Evolutionary conservation across 768 basidiomycete species (phyloP).

Genomic region (Exsudoporus frostii): DNA sequence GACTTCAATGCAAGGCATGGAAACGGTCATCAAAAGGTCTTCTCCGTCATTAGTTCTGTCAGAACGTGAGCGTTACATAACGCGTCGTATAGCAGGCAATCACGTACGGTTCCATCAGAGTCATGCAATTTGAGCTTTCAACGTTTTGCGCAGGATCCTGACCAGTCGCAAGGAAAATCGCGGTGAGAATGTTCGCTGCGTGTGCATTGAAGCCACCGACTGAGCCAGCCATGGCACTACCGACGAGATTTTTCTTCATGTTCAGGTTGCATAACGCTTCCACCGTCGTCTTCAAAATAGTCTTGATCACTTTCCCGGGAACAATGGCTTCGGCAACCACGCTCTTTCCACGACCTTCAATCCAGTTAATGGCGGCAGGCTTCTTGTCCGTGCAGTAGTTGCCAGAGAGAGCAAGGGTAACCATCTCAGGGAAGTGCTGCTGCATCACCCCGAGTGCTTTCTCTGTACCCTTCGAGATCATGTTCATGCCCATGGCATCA

Average conservation of each 20-base stretch:
- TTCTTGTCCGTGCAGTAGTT: conserved; percentile 99
- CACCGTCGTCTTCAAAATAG: conserved; percentile 94
- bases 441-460: conserved; percentile 82
- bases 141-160: conserved; percentile 99
- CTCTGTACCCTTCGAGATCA: conserved; percentile 99
- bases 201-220: conserved; percentile 99
- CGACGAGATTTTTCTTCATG: conserved; percentile 94
- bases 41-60: conserved; percentile 79
- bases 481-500: conserved; percentile 99
- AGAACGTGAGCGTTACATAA: conserved; percentile 5
- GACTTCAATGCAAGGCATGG: conserved; percentile 99
- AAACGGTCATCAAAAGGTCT: conserved; percentile 88
- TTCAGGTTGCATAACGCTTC: conserved; percentile 87
- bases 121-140: conserved; percentile 98
- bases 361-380: conserved; percentile 99
- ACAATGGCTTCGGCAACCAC: conserved; percentile 95
- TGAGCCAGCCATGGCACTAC: conserved; percentile 97
- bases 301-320: conserved; percentile 83
- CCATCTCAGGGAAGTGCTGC: conserved; percentile 85
- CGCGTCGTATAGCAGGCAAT: neutral
- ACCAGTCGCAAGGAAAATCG: conserved; percentile 92
- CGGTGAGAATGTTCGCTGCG: conserved; percentile 95
- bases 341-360: conserved; percentile 97
- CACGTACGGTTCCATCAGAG: conserved; percentile 94
- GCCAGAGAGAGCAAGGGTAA: conserved; percentile 85